Base-by-base conservation (phyloP, 176 grass and related monocot species). In the Elaeis guineensis region DNA sequence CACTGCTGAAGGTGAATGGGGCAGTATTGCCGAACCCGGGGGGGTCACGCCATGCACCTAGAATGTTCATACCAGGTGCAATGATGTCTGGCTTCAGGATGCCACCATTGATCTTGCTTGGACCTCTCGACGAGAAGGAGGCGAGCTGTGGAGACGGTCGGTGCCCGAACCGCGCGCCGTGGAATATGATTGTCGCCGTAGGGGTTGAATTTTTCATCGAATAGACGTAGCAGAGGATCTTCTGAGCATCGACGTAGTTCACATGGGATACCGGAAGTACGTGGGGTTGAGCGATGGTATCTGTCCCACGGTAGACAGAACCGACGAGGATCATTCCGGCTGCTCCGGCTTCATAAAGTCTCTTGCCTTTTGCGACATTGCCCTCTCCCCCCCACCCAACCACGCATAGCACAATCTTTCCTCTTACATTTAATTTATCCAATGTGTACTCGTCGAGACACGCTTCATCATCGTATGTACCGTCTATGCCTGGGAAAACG, bases 331-430 rank as follows among this genome's bases (percentile, higher is more conserved):
- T 53, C 51, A 53, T 53, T 25, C 25, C 25, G 18, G 51, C 51
- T n/a, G 16, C 51, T 53, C 51, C 51, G 16, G 16, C 18, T n/a
- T 1, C 51, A 16, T 53, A 25, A 25, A 25, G 25, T 25, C 2
- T 9, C 16, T 53, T n/a, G 18, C 5, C 51, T 53, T 22, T 22
- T 22, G 21, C 21, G 1, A 22, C 21, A 1, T 22, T 22, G 21
- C 5, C 3, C 16, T 1, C 19, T 53, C 17, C 51, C 16, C 18
- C 16, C 51, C n/a, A n/a, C n/a, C n/a, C n/a, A n/a, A 18, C 51
- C 51, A 1, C 4, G 18, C 66, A 69, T 26, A 69, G 0, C 6
- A 69, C 66, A 52, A 57, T 52, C 66, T 56, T 69, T 5, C 66
- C 66, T 5, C 11, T 39, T n/a, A 69, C 11, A 20, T 69, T 28